Evolutionary conservation across 805 yeast species (phyloP), one percentile per base, ranked within the genome.

Genomic region (Metschnikowia lunata): DNA sequence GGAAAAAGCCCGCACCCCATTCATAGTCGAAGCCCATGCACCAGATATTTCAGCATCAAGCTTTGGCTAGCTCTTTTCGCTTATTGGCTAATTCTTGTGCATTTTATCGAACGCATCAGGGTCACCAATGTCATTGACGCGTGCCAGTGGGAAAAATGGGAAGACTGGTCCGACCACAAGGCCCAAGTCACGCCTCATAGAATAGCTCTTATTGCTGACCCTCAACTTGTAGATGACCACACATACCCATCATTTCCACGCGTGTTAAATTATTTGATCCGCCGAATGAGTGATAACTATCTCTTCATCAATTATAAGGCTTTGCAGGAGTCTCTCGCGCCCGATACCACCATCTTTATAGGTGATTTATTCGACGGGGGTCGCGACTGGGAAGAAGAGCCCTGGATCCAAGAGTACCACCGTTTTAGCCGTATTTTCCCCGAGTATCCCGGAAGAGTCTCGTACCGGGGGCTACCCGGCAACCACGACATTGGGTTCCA

Each of bases 401-500:
- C 52, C 8, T 88, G 96, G 95, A 64, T 78, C 43, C 66, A 71
- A 11, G 98, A 93, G 62, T 82, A 75, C 55, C 57, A 62, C 15
- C 68, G 99, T 41, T 93, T 85, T 62, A 74, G 79, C 50, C 50
- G 61, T 1, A 77, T 93, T 4, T 91, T 86, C 62, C 83, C 85
- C 7, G 66, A 69, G 47, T 72, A 72, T 44, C 66, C 74, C n/a
- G 64, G 71, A 42, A 67, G 77, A 40, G 54, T 63, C 18, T 62
- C 64, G 26, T 58, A 61, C 40, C 54, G 66, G 30, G 63, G 72
- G 2, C 58, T 77, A 8, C 96, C 97, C 0, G 99, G 99, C 1
- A 93, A 93, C 60, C 99, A 93, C 61, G 99, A 93, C 60, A 88
- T 95, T 51, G 99, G 99, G 0, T 91, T 85, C 65, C 96, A 93